Evolutionary conservation across 768 basidiomycete genomes (phyloP).

Genomic region (Tylopilus sp.): DNA sequence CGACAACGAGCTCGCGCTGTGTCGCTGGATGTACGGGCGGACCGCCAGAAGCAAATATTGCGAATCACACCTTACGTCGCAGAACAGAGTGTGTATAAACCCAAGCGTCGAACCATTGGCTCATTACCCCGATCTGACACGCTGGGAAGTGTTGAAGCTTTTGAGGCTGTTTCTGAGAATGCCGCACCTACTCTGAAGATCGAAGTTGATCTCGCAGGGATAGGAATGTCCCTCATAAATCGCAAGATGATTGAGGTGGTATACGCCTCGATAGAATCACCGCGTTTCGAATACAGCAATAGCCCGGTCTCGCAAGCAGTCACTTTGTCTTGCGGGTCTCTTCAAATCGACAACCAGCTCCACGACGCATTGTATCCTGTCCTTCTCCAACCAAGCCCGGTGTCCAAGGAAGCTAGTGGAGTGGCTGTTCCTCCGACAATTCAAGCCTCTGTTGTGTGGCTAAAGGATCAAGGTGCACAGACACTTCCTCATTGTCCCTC

Average conservation of each 20-base stretch:
- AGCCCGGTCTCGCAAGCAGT: constrained; percentile 77
- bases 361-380: constrained; percentile 96
- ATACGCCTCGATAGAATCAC: constrained; percentile 72
- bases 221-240: constrained; percentile 91
- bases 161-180: constrained; percentile 83
- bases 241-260: constrained; percentile 84
- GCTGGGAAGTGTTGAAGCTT: constrained; percentile 65
- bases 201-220: constrained; percentile 77
- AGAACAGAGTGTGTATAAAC: constrained; percentile 86
- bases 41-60: constrained; percentile 79
- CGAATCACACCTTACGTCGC: constrained; percentile 85
- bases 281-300: constrained; percentile 83
- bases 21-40: constrained; percentile 90
- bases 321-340: constrained; percentile 74
- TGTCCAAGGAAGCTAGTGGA: constrained; percentile 69
- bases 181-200: constrained; percentile 62
- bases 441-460: constrained; percentile 81
- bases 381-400: constrained; percentile 88
- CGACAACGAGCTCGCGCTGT: constrained; percentile 59
- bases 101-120: constrained; percentile 47
- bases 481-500: not conserved
- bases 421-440: constrained; percentile 80
- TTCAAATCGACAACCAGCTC: constrained; percentile 97
- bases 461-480: constrained; percentile 84
- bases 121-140: constrained; percentile 63